Percentiles rank a stretch among this genome's conserved stretches.
These are phyloP conservation scores for Neurospora sp. DNA, from an alignment of 2,329 filamentous ascomycete species.

Conservation along the genomic window DNA sequence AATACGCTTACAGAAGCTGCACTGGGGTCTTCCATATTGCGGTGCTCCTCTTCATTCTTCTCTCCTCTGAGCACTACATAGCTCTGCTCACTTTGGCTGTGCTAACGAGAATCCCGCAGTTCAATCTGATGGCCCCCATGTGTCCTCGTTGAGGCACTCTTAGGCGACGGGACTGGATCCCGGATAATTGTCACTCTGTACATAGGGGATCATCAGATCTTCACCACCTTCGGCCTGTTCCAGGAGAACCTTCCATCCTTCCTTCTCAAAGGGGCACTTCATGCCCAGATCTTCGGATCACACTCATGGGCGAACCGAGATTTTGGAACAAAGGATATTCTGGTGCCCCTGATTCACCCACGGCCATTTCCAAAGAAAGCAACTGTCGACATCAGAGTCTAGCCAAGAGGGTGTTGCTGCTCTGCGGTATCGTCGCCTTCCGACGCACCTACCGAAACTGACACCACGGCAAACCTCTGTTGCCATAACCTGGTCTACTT, in stretches of 20 bases:
- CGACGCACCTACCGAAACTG: not conserved
- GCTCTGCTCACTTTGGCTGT: not conserved
- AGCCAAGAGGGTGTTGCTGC: not conserved
- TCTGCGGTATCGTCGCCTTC: not conserved
- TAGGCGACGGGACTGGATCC: not conserved
- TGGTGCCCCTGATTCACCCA: not conserved
- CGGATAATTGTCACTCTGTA: not conserved
- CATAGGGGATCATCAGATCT: not conserved
- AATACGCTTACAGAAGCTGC: not conserved
- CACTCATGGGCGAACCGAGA: not conserved
- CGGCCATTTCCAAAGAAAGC: not conserved
- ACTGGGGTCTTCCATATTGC: not conserved
- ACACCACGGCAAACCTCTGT: not conserved
- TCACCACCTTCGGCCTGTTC: not conserved
- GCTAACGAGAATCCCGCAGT: not conserved
- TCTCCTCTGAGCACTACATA: not conserved
- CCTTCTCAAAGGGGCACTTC: not conserved
- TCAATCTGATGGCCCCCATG: not conserved
- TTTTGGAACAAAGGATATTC: not conserved
- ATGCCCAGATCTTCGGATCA: not conserved
- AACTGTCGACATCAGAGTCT: not conserved
- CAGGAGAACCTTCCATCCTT: not conserved
- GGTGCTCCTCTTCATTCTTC: not conserved
- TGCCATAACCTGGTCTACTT: not conserved
- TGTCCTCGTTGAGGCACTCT: not conserved